Conservation (phyloP, 768 basidiomycete genomes). For the Cystofilobasidium capitatum region DNA sequence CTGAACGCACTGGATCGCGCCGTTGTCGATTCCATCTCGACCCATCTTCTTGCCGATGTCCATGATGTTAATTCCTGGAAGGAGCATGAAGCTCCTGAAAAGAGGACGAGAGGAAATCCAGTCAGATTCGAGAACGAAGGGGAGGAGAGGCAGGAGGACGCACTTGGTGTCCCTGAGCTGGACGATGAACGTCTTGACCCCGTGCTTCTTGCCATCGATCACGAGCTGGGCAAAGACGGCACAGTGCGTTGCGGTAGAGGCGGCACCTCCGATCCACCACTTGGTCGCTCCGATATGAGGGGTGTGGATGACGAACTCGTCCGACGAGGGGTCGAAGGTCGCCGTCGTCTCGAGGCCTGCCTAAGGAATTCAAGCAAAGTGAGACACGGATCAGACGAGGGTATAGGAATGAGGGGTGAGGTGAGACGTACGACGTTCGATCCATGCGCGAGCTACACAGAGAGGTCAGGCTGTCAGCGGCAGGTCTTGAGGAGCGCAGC, state of each 20-base stretch:
- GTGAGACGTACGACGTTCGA: slow-evolving; percentile 24
- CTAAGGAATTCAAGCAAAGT: not conserved
- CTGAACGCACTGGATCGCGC: slow-evolving; percentile 40
- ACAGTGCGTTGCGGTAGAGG: slow-evolving; percentile 43
- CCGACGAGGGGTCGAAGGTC: slow-evolving; percentile 41
- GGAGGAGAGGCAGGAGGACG: not conserved
- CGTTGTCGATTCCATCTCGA: slow-evolving; percentile 33
- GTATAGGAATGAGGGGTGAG: not conserved
- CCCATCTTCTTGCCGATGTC: slow-evolving; percentile 47
- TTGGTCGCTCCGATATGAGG: slow-evolving; percentile 43
- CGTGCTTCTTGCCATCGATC: slow-evolving; percentile 41
- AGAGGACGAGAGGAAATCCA: not conserved
- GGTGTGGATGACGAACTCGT: slow-evolving; percentile 45
- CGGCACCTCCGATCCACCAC: slow-evolving; percentile 46
- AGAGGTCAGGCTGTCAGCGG: not conserved
- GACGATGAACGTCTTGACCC: slow-evolving; percentile 44
- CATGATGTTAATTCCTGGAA: slow-evolving; percentile 43
- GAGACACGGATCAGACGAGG: not conserved
- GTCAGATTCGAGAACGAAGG: not conserved
- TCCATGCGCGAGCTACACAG: slow-evolving; percentile 5
- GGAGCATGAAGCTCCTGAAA: slow-evolving; percentile 38
- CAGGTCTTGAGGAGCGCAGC: no score
- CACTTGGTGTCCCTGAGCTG: slow-evolving; percentile 39
- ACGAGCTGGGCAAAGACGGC: slow-evolving; percentile 44
- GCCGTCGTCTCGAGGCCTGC: slow-evolving; percentile 45